These are phyloP conservation scores for Medicago lupulina DNA, from an alignment of 306 rosid species.

Conservation along the genomic window DNA sequence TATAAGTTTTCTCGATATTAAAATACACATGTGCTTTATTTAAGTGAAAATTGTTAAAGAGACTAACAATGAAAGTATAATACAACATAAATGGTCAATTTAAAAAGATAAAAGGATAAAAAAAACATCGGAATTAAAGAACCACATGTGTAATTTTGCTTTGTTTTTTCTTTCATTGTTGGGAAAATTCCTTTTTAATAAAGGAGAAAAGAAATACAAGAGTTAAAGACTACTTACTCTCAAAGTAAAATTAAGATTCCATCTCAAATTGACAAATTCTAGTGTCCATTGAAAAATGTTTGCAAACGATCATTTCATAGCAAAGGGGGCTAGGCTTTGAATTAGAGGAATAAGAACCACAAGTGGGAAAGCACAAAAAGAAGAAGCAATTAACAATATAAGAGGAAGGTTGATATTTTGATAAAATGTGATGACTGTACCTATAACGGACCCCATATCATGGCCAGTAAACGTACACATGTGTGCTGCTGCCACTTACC, in stretches of 20 bases:
- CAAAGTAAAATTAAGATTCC: background rate
- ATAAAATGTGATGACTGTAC: conserved; percentile 20
- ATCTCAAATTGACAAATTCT: no score
- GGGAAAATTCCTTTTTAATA: no score
- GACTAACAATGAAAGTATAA: no score
- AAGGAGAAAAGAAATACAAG: no score
- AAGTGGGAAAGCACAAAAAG: conserved; percentile 9
- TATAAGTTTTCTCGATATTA: no score
- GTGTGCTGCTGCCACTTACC: conserved; percentile 32
- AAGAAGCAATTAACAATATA: background rate
- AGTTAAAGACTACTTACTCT: background rate
- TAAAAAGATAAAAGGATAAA: no score
- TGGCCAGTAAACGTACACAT: conserved; percentile 36
- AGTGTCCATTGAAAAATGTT: background rate
- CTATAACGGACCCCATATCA: conserved; percentile 35
- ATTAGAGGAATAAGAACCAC: background rate
- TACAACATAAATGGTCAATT: no score
- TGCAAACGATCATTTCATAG: background rate
- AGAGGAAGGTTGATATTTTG: conserved; percentile 17
- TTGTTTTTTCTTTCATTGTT: no score
- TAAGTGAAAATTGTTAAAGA: no score
- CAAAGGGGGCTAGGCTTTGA: background rate
- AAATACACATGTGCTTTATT: no score
- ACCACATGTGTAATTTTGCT: no score
- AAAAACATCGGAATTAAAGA: no score